A percentile compares a stretch with the other conserved stretches of the same genome.
Evolutionary conservation across 176 grass and related monocot species (phyloP).

Genomic region (Oryza coarctata): DNA sequence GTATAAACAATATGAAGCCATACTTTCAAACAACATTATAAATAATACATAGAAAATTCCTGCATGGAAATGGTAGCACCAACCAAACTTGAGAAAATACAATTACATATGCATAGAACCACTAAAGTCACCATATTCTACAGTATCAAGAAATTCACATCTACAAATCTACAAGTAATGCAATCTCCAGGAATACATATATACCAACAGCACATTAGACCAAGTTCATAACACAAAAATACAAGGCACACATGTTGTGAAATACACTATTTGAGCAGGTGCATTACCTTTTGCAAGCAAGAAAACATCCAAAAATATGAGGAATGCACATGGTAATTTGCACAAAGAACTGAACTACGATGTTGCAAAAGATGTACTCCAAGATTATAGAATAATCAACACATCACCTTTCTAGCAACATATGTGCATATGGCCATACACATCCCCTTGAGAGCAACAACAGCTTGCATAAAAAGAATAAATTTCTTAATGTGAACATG

Average conservation of each 20-base stretch:
- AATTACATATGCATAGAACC: conserved; percentile 1
- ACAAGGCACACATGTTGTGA: background rate
- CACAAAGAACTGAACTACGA: background rate
- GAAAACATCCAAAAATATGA: background rate
- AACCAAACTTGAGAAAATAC: background rate
- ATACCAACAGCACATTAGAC: background rate
- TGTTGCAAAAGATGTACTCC: background rate
- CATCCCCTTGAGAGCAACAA: background rate
- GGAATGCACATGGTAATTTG: background rate
- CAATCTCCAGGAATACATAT: background rate
- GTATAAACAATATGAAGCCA: conserved; percentile 2
- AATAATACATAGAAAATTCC: background rate
- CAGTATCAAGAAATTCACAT: conserved; percentile 7
- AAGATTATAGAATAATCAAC: background rate
- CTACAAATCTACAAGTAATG: background rate
- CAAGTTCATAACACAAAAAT: conserved; percentile 7
- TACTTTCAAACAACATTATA: background rate
- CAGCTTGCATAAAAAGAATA: background rate
- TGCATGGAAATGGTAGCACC: background rate
- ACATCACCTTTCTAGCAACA: background rate
- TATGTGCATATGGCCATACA: background rate
- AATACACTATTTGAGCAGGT: background rate
- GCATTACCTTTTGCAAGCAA: background rate
- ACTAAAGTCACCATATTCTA: background rate
- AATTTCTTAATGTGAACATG: conserved; percentile 4